Evolutionary conservation across 306 rosid genomes (phyloP).

Genomic region (Dalbergia cochinchinensis): DNA sequence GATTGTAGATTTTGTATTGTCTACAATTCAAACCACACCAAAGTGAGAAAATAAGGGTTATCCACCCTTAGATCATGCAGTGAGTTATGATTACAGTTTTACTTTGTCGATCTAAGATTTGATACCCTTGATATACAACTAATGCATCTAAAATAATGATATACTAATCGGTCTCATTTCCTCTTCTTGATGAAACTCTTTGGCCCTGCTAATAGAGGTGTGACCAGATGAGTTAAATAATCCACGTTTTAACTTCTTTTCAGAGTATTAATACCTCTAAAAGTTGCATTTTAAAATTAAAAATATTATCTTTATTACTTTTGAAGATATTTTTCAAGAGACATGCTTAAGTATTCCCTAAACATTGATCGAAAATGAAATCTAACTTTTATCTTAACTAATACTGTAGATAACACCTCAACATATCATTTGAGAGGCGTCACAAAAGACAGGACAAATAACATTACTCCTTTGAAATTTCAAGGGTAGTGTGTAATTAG

Average conservation of each 20-base stretch:
- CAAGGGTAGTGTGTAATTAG: too few species aligned
- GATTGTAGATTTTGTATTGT: slow-evolving; percentile 19
- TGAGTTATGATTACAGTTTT: background rate
- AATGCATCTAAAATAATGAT: background rate
- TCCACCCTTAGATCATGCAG: background rate
- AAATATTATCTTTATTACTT: too few species aligned
- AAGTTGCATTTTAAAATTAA: background rate
- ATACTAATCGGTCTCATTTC: background rate
- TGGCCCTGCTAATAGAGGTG: background rate
- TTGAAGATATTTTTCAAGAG: too few species aligned
- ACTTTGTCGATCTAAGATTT: background rate
- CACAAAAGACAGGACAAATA: too few species aligned
- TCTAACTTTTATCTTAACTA: too few species aligned
- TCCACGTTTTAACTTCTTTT: background rate
- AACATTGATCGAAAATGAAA: too few species aligned
- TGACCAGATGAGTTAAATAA: background rate
- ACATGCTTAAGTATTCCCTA: too few species aligned
- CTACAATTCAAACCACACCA: slow-evolving; percentile 25
- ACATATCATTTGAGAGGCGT: too few species aligned
- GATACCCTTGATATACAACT: background rate
- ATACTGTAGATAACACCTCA: too few species aligned
- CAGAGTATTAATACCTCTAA: background rate
- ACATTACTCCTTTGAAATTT: too few species aligned
- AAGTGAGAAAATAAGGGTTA: background rate
- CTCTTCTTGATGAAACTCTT: background rate